Percentiles rank a stretch among this genome's conserved stretches.
Conservation (phyloP, 2,329 filamentous ascomycete genomes). For the Talaromyces sp. region DNA sequence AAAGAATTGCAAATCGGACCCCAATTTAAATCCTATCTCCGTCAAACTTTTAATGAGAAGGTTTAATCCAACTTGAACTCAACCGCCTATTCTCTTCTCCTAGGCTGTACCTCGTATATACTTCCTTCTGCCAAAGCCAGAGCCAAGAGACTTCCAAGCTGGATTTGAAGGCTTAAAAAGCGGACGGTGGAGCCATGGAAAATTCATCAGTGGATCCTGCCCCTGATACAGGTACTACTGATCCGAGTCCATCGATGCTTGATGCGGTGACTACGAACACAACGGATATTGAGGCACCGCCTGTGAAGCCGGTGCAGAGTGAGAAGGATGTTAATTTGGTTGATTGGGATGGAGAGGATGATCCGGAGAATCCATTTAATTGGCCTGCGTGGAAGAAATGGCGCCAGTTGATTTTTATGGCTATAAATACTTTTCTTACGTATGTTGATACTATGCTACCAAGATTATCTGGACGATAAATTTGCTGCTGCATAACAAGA, state of each 20-base stretch:
- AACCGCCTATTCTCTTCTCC: too few species aligned
- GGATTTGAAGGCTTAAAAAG: too few species aligned
- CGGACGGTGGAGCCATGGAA: not conserved
- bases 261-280: not conserved
- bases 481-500: not conserved
- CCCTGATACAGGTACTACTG: not conserved
- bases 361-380: slow-evolving; percentile 37
- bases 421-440: slow-evolving; percentile 28
- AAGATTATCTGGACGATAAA: too few species aligned
- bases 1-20: too few species aligned
- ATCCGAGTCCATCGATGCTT: not conserved
- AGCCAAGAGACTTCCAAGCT: too few species aligned
- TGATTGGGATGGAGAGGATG: slow-evolving; percentile 31
- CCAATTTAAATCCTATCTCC: too few species aligned
- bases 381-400: slow-evolving; percentile 32
- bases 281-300: slow-evolving; percentile 4
- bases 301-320: not conserved
- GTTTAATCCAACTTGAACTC: too few species aligned
- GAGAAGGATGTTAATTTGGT: slow-evolving; percentile 9
- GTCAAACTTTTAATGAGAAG: too few species aligned
- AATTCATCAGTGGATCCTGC: not conserved
- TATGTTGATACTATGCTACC: slow-evolving; percentile 6
- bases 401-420: slow-evolving; percentile 23
- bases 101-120: too few species aligned
- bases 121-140: too few species aligned